Evolutionary conservation across 768 basidiomycete species (phyloP), one percentile per base, ranked within the genome.

Genomic region (Naganishia randhawae): DNA sequence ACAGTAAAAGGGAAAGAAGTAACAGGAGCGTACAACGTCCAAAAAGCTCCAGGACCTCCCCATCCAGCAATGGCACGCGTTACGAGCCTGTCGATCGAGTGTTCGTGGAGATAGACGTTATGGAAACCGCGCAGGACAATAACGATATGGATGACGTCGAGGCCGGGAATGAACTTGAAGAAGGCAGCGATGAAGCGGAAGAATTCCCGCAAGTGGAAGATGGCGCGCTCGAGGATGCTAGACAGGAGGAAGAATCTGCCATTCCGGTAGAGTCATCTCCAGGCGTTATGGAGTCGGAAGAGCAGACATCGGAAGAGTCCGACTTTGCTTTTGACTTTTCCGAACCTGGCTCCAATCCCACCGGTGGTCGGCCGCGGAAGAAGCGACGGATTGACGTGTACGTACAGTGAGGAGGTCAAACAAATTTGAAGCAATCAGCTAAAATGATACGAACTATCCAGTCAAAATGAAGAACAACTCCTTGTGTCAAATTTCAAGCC

Each of bases 291-390:
- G 45, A 48, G 7, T 6, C 45, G 1, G n/a, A 22, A 48, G 45
- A 48, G 25, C 45, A 17, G 19, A 48, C 45, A 13, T 62, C 67
- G 3, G 70, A 42, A 6, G 53, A 51, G 5, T 45, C 27, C 19
- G 73, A 70, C n/a, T 48, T 37, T 42, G 50, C 67, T 66, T 50
- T 71, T 68, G 7, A 71, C 70, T 52, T 64, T 67, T n/a, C 70
- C 52, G 27, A 69, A 66, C 9, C 68, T 69, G 27, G 67, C 52
- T 63, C 50, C 19, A 52, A 67, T n/a, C 32, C 63, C 10, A 61
- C 16, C 14, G 42, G 33, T 31, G 71, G 53, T 42, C 66, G 53
- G 55, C 72, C n/a, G 65, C 67, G 50, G 68, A 73, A 69, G 71
- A 70, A 35, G 61, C 50, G 62, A 57, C 50, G 64, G 63, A 55